Conservation (phyloP, 768 basidiomycete species). For the Neoboletus magnificus region DNA sequence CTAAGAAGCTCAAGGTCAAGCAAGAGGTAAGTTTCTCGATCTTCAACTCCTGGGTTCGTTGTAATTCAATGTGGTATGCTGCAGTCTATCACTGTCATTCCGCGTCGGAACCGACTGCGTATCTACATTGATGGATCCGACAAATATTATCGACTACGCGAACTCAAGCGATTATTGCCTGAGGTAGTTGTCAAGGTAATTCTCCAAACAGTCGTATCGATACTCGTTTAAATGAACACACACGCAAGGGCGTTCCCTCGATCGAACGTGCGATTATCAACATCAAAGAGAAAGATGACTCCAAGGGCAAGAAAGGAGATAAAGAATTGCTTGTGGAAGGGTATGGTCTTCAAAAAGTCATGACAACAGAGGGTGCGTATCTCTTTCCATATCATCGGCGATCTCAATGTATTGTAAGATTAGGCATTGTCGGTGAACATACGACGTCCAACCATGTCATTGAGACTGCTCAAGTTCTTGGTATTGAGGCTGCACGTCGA, state of each 20-base stretch:
- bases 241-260: conserved; percentile 69
- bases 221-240: not conserved
- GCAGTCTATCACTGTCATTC: conserved; percentile 76
- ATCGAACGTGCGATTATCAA: conserved; percentile 95
- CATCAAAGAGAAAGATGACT: conserved; percentile 85
- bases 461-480: conserved; percentile 91
- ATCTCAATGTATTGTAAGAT: not conserved
- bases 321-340: conserved; percentile 96
- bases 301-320: conserved; percentile 76
- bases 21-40: conserved; percentile 53
- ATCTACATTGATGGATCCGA: conserved; percentile 77
- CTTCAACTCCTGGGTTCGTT: not conserved
- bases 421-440: conserved; percentile 88
- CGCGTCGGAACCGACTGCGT: conserved; percentile 68
- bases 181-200: conserved; percentile 87
- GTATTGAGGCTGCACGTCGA: conserved; percentile 91
- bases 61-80: not conserved
- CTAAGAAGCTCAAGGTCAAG: conserved; percentile 91
- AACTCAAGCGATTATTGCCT: conserved; percentile 78
- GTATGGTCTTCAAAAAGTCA: conserved; percentile 93
- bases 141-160: conserved; percentile 81
- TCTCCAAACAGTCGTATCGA: not conserved
- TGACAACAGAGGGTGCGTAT: conserved; percentile 86
- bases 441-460: conserved; percentile 98
- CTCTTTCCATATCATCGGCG: not conserved